These are phyloP conservation scores for Termitomyces sp. DNA, from an alignment of 768 basidiomycete species.

Conservation along the genomic window DNA sequence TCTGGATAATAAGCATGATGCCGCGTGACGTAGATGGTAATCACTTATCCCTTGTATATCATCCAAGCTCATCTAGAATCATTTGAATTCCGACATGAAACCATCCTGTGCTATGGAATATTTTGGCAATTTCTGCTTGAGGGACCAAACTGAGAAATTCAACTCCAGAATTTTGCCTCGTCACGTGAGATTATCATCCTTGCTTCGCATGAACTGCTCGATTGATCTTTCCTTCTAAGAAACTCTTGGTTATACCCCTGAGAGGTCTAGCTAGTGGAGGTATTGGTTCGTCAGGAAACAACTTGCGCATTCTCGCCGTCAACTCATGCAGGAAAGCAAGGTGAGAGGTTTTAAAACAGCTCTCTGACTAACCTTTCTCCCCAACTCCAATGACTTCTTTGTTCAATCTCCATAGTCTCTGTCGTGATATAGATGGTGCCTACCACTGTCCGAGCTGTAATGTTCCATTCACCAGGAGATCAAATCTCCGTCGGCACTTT, in stretches of 20 bases:
- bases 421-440: constrained; percentile 25
- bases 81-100: no score
- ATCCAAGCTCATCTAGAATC: no score
- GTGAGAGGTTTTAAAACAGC: not conserved
- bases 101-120: no score
- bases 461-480: constrained; percentile 29
- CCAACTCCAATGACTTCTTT: not conserved
- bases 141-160: no score
- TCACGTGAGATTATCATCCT: no score
- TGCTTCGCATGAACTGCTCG: no score
- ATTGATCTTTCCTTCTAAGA: not conserved
- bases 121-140: not conserved
- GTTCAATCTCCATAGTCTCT: constrained; percentile 24
- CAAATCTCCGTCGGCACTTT: constrained; percentile 29
- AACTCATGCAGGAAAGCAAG: not conserved
- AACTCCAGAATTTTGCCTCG: no score
- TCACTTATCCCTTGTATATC: no score
- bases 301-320: not conserved
- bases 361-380: not conserved
- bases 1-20: no score
- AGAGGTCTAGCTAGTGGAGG: not conserved
- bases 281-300: not conserved
- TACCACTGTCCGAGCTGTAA: constrained; percentile 31
- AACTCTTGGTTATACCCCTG: not conserved
- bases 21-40: no score